phyloP scores from a whole-genome alignment of 2,329 filamentous ascomycete genomes.

The Teratosphaeria viscida region DNA sequence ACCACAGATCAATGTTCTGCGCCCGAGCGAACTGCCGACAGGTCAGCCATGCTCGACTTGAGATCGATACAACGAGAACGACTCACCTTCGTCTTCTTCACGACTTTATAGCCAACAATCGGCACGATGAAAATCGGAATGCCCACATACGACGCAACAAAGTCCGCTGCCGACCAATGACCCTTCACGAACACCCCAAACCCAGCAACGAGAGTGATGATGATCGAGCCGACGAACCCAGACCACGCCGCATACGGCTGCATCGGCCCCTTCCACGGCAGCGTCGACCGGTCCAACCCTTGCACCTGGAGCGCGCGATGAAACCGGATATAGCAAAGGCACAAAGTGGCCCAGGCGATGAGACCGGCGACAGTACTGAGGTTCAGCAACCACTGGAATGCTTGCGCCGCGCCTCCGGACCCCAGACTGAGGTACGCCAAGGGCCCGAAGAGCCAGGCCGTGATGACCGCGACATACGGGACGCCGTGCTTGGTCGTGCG shows the following conservation, averaged over 20 bases:
- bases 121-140: neutral
- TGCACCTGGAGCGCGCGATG: neutral
- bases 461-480: conserved; percentile 39
- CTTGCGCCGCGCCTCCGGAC: neutral
- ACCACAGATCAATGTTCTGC: neutral
- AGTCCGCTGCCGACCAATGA: neutral
- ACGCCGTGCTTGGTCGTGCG: conserved; percentile 36
- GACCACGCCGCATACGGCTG: neutral
- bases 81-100: neutral
- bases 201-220: neutral
- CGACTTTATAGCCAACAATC: neutral
- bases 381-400: neutral
- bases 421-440: conserved; percentile 21
- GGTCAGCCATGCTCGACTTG: neutral
- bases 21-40: neutral
- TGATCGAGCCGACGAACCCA: neutral
- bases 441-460: conserved; percentile 30
- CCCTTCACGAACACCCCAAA: neutral
- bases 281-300: neutral
- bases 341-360: neutral
- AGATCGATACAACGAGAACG: neutral
- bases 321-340: neutral
- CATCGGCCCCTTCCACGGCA: neutral
- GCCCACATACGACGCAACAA: neutral
- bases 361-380: neutral